Base-by-base conservation (phyloP, 164 flowering plant genomes). In the Houttuynia cordata region DNA sequence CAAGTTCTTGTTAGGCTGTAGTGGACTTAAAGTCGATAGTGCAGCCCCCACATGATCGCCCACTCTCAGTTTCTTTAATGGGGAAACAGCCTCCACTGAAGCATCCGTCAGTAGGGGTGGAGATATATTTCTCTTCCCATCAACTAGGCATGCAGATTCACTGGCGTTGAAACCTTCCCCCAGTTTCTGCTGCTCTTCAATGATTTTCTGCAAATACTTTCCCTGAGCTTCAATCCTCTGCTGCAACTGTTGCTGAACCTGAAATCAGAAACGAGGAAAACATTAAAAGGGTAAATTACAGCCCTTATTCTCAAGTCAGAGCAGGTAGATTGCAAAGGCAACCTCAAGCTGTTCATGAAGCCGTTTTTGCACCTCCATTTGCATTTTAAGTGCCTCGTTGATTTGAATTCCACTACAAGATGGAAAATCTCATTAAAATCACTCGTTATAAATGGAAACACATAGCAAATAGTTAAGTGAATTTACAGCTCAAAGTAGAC, bases 331-430 rank as follows among this genome's bases (percentile, higher is more conserved):
- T 53, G 18, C 22, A 7, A 25, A 62, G 9, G 68, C 68, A 56
- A 79, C 88, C 88, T 83, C 88, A 59, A 83, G 82, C 73, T 83
- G 88, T 71, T 83, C 88, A 56, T 81, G 83, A n/a, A 83, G 85
- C 57, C 88, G 83, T 71, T 81, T 83, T 66, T 83, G 85, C 65
- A 83, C 85, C 67, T 83, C 85, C 85, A 83, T 83, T 67, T 83
- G 88, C 81, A 83, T 73, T 76, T 75, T 76, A 53, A 83, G 62
- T 19, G 85, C 82, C 59, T 83, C 88, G 37, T 76, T 78, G 49
- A 83, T 81, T 72, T 83, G 88, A 51, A 75, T 57, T 19, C 85
- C 85, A 62, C 88, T 81, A 78, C 18, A 8, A 25, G 20, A 20
- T 22, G 17, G 25, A 10, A 42, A 1, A 42, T 42, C 30, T 21